Percentiles rank a stretch among this genome's conserved stretches.
These are phyloP conservation scores for Xylaria cubensis DNA, from an alignment of 495 filamentous ascomycete species.

Conservation along the genomic window DNA sequence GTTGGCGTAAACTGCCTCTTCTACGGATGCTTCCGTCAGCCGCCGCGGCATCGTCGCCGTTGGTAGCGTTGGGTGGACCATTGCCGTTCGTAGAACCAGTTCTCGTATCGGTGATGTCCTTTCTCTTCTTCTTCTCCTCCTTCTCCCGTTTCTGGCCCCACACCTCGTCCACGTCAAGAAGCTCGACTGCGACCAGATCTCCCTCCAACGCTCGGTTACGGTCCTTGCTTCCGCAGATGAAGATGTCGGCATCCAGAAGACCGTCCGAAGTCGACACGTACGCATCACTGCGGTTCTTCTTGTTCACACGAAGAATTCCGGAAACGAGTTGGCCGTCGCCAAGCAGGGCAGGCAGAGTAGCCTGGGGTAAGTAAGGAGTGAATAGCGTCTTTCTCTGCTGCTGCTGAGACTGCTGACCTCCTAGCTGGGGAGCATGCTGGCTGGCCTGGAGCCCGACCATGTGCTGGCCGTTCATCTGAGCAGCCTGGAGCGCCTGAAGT, in stretches of 20 bases:
- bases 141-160: slow-evolving; percentile 99
- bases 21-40: slow-evolving; percentile 85
- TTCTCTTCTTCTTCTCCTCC: slow-evolving; percentile 99
- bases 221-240: slow-evolving; percentile 99
- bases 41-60: slow-evolving; percentile 69
- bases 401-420: slow-evolving; percentile 70
- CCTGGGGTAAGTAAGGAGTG: slow-evolving; percentile 96
- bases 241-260: slow-evolving; percentile 93
- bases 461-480: slow-evolving; percentile 81
- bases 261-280: slow-evolving; percentile 93
- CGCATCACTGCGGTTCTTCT: slow-evolving; percentile 98
- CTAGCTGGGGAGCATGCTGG: slow-evolving; percentile 76
- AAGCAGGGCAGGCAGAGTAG: slow-evolving; percentile 88
- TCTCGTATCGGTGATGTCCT: slow-evolving; percentile 94
- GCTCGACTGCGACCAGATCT: slow-evolving; percentile 92
- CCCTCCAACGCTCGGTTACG: slow-evolving; percentile 95
- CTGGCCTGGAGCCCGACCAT: slow-evolving; percentile 71
- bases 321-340: slow-evolving; percentile 93
- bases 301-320: slow-evolving; percentile 96
- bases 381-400: slow-evolving; percentile 98
- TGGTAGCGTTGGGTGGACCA: slow-evolving; percentile 65
- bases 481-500: slow-evolving; percentile 88
- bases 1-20: slow-evolving; percentile 91
- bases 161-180: slow-evolving; percentile 97
- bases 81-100: slow-evolving; percentile 74